Conservation (phyloP, 352 stramenopile species). For the Aphanomyces astaci region DNA sequence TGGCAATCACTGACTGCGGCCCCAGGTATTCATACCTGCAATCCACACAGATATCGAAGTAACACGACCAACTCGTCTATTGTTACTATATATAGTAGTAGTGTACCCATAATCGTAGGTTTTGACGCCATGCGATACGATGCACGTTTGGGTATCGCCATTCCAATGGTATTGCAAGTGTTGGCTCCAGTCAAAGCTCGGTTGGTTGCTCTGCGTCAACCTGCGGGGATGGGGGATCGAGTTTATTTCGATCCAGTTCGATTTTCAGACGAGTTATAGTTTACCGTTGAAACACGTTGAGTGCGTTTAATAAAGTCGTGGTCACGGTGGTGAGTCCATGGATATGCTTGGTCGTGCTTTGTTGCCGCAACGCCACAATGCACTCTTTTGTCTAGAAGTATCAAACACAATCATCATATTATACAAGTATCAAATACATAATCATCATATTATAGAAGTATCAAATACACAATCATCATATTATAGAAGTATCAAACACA, state of each 20-base stretch:
- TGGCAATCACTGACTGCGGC: constrained; percentile 33
- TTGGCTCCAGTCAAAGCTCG: constrained; percentile 48
- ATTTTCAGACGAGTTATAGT: no score
- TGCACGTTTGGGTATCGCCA: constrained; percentile 42
- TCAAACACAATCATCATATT: neutral
- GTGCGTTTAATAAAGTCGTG: constrained; percentile 9
- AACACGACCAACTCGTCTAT: no score
- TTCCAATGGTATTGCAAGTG: constrained; percentile 56
- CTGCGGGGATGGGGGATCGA: constrained; percentile 29
- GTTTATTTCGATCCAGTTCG: constrained; percentile 33
- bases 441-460: no score
- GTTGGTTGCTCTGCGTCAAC: neutral
- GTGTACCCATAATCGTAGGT: constrained; percentile 53
- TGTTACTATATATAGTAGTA: neutral
- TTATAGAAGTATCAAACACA: no score
- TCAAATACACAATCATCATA: neutral
- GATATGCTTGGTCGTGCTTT: neutral
- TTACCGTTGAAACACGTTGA: constrained; percentile 1
- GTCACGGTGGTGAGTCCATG: constrained; percentile 4
- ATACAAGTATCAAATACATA: no score
- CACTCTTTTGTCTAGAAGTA: constrained; percentile 1
- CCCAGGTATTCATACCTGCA: constrained; percentile 37
- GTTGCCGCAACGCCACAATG: neutral
- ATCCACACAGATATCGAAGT: neutral
- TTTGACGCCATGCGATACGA: constrained; percentile 51